Conservation (phyloP, 2,329 filamentous ascomycete genomes). For the Stemphylium lycopersici region DNA sequence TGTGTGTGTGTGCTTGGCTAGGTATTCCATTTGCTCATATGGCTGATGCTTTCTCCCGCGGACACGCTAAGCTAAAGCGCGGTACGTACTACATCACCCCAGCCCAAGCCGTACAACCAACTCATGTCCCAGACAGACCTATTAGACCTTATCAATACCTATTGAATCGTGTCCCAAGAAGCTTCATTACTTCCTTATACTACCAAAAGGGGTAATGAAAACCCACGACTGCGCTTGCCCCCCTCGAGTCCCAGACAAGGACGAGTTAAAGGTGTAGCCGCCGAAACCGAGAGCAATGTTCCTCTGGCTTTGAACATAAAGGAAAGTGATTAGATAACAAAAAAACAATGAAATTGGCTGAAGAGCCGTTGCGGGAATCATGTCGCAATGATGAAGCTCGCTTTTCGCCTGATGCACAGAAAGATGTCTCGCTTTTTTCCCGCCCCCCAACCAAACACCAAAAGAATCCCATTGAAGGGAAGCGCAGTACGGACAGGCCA, state of each 20-base stretch:
- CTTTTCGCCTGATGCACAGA: constrained; percentile 19
- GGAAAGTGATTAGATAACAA: constrained; percentile 14
- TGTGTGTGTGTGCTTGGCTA: constrained; percentile 6
- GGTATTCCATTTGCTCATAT: constrained; percentile 2
- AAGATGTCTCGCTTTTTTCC: constrained; percentile 12
- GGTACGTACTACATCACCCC: constrained; percentile 12
- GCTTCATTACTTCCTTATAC: constrained; percentile 9
- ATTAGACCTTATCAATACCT: constrained; percentile 25
- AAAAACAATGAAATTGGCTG: constrained; percentile 34
- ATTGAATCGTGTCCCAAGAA: constrained; percentile 27
- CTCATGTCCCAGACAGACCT: constrained; percentile 20
- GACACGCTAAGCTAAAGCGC: constrained; percentile 9
- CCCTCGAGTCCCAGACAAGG: constrained; percentile 27
- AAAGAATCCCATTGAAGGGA: constrained; percentile 31
- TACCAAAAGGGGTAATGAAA: constrained; percentile 17
- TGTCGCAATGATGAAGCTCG: constrained; percentile 29
- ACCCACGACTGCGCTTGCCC: constrained; percentile 42
- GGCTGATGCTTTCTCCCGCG: constrained; percentile 3
- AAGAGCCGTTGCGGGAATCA: constrained; percentile 39
- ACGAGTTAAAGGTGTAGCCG: constrained; percentile 38
- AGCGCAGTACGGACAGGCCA: constrained; percentile 17
- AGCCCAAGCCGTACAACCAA: constrained; percentile 7
- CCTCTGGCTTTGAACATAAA: constrained; percentile 30
- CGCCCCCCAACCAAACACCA: constrained; percentile 16
- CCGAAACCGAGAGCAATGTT: constrained; percentile 31